These are phyloP conservation scores for Liquidambar formosana DNA, from an alignment of 164 flowering plant species.

Conservation along the genomic window DNA sequence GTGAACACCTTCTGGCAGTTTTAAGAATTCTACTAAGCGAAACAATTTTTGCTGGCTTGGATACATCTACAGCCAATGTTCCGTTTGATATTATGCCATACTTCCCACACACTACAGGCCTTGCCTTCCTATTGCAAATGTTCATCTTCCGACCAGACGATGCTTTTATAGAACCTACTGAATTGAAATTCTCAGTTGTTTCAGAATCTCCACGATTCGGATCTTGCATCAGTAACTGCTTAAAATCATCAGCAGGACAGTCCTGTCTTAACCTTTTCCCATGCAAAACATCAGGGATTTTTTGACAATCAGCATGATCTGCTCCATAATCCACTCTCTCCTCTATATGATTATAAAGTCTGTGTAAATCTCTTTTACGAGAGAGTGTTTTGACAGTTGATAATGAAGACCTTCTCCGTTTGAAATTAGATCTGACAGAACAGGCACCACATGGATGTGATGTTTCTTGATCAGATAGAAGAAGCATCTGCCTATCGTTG, in stretches of 20 bases:
- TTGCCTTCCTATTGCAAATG: conserved; percentile 19
- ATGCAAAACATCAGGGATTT: conserved; percentile 14
- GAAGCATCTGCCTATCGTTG: conserved; percentile 18
- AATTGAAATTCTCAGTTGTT: conserved; percentile 13
- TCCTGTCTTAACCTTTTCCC: conserved; percentile 26
- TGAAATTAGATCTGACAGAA: conserved; percentile 25
- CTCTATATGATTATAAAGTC: conserved; percentile 20
- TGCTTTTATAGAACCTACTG: conserved; percentile 7
- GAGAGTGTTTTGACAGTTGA: conserved; percentile 24
- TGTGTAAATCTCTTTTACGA: conserved; percentile 28
- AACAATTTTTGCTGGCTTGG: conserved; percentile 48
- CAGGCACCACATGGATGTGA: conserved; percentile 6
- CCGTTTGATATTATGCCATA: conserved; percentile 57
- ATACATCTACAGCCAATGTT: conserved; percentile 19
- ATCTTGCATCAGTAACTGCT: conserved; percentile 8
- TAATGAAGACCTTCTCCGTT: conserved; percentile 25
- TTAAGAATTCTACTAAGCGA: conserved; percentile 49
- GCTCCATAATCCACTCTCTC: conserved; percentile 20
- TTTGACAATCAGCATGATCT: conserved; percentile 7
- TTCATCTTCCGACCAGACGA: conserved; percentile 15
- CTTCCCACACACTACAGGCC: conserved; percentile 56
- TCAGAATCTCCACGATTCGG: conserved; percentile 13
- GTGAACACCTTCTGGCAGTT: conserved; percentile 31
- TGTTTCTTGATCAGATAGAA: conserved; percentile 18
- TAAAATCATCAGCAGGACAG: conserved; percentile 10